Conservation (phyloP, 2,329 filamentous ascomycete genomes). For the Colletotrichum tropicale region DNA sequence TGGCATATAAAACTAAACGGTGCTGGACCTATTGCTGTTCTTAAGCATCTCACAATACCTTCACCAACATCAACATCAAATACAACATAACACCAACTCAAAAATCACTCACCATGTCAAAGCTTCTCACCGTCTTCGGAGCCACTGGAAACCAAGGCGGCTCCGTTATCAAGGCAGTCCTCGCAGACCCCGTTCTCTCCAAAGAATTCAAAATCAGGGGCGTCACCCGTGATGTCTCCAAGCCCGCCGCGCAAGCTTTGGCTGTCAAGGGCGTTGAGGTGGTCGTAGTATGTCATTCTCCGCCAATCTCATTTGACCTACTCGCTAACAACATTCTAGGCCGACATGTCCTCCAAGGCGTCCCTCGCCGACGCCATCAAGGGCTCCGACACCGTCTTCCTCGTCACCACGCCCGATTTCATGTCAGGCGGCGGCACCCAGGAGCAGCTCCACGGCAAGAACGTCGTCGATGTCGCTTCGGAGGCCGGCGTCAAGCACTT, state of each 20-base stretch:
- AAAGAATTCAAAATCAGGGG: slow-evolving; percentile 49
- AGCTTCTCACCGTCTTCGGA: slow-evolving; percentile 46
- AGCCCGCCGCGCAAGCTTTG: slow-evolving; percentile 42
- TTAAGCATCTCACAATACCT: rapidly evolving
- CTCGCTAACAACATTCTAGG: slow-evolving; percentile 26
- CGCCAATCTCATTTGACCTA: too few species aligned
- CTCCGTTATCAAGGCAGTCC: slow-evolving; percentile 48
- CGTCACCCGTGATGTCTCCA: slow-evolving; percentile 49
- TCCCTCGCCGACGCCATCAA: slow-evolving; percentile 41
- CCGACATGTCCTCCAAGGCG: slow-evolving; percentile 42
- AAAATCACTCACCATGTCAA: slow-evolving; percentile 23
- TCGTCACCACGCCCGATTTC: slow-evolving; percentile 31
- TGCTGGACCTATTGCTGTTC: neutral
- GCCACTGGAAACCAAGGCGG: slow-evolving; percentile 55
- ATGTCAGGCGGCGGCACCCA: neutral
- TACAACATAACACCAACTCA: neutral
- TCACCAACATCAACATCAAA: neutral
- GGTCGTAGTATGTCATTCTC: slow-evolving; percentile 32
- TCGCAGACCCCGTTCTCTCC: slow-evolving; percentile 49
- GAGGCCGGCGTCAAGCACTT: slow-evolving; percentile 34
- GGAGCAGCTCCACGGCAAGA: slow-evolving; percentile 40
- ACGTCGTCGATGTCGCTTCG: slow-evolving; percentile 40
- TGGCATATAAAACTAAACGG: neutral
- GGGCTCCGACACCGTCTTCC: slow-evolving; percentile 47
- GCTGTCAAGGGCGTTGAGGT: slow-evolving; percentile 46